Conservation (phyloP, 495 filamentous ascomycete genomes). For the Lasiosphaeria ovina region DNA sequence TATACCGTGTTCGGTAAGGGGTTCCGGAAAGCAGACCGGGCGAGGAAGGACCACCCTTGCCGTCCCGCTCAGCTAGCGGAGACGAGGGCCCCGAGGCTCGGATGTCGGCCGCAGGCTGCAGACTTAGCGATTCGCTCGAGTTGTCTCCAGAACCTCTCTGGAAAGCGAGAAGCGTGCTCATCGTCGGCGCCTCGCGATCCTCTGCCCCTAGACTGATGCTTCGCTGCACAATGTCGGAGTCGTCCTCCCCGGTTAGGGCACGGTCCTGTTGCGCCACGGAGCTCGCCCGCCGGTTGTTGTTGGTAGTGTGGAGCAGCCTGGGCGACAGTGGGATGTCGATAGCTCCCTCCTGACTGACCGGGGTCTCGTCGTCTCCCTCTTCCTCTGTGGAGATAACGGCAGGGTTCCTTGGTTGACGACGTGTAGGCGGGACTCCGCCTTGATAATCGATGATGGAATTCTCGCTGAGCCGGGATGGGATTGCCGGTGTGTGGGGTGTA, state of each 20-base stretch:
- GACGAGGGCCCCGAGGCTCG: conserved; percentile 8
- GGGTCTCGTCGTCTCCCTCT: conserved; percentile 25
- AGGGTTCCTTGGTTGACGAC: conserved; percentile 21
- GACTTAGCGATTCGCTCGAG: conserved; percentile 29
- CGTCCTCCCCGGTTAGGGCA: conserved; percentile 51
- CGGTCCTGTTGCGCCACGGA: conserved; percentile 74
- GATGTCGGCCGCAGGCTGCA: conserved; percentile 49
- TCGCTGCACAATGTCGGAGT: conserved; percentile 62
- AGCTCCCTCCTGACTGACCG: conserved; percentile 49
- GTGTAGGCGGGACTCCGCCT: conserved; percentile 26
- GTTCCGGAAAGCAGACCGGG: conserved; percentile 25
- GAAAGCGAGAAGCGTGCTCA: conserved; percentile 56
- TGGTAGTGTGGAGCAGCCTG: conserved; percentile 55
- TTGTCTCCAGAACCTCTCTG: conserved; percentile 22
- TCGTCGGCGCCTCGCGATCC: conserved; percentile 57
- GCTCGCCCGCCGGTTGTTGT: conserved; percentile 61
- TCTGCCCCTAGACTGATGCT: conserved; percentile 75
- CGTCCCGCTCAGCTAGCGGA: conserved; percentile 18
- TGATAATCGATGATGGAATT: conserved; percentile 79
- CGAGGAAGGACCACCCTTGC: conserved; percentile 28
- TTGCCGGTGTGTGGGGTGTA: conserved; percentile 89
- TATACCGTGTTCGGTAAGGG: conserved; percentile 35
- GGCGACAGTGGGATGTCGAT: conserved; percentile 85
- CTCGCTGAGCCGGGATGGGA: conserved; percentile 87
- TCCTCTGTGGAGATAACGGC: conserved; percentile 36